A percentile compares a stretch with the other conserved stretches of the same genome.
phyloP scores from a whole-genome alignment of 225 moss, liverwort and hornwort species.

The Straminergon stramineum region DNA sequence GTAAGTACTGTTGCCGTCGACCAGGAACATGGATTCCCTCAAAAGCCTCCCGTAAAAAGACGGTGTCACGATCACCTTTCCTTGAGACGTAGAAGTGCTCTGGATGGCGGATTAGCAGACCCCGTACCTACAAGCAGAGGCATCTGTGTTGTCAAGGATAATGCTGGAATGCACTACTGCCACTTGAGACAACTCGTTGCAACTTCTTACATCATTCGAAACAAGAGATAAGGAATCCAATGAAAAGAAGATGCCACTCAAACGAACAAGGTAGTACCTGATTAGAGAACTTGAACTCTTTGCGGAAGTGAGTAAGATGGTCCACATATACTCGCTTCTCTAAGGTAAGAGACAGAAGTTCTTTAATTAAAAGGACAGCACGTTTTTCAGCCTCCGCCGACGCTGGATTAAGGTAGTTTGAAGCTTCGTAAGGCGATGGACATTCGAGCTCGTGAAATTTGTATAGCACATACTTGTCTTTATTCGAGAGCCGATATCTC shows the following conservation, averaged over 20 bases:
- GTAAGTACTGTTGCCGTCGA: constrained; percentile 32
- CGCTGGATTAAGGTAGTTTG: constrained; percentile 53
- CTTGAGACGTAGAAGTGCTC: constrained; percentile 95
- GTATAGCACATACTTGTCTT: constrained; percentile 75
- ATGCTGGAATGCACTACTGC: background rate
- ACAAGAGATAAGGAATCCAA: background rate
- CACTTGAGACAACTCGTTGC: background rate
- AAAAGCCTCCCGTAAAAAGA: constrained; percentile 75
- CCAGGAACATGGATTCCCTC: constrained; percentile 49
- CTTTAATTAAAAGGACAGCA: constrained; percentile 61
- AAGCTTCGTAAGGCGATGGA: constrained; percentile 78
- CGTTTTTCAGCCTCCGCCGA: constrained; percentile 79
- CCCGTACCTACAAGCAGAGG: constrained; percentile 41
- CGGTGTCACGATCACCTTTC: constrained; percentile 80
- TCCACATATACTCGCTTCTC: constrained; percentile 84
- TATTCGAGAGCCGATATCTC: constrained; percentile 79
- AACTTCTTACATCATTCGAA: background rate
- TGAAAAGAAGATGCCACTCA: background rate
- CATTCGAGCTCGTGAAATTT: constrained; percentile 73
- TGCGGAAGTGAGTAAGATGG: constrained; percentile 93
- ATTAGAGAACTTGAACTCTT: constrained; percentile 90
- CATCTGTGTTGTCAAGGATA: background rate
- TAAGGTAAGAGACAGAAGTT: constrained; percentile 72
- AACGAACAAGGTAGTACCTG: constrained; percentile 30
- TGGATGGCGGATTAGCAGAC: constrained; percentile 80